Conservation (phyloP, 2,329 filamentous ascomycete species). For the Rutstroemia sp. region DNA sequence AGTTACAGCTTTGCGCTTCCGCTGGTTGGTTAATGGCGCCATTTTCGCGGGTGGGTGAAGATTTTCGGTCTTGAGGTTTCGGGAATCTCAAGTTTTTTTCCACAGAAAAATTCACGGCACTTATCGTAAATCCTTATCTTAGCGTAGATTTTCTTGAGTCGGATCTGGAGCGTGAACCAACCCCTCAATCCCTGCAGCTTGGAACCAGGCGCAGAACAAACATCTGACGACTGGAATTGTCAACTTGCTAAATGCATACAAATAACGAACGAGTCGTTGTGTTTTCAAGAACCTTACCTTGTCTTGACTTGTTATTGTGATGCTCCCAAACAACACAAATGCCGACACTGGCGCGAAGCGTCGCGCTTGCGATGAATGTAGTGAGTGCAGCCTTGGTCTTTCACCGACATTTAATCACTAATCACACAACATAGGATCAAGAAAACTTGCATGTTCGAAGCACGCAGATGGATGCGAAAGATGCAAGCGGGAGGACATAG, state of each 20-base stretch:
- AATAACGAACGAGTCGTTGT: neutral
- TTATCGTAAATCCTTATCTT: slow-evolving; percentile 18
- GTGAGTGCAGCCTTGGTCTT: slow-evolving; percentile 38
- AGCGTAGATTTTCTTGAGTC: slow-evolving; percentile 7
- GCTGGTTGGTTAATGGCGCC: slow-evolving; percentile 21
- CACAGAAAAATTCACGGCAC: slow-evolving; percentile 3
- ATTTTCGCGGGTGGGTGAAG: slow-evolving; percentile 17
- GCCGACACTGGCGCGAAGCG: slow-evolving; percentile 37
- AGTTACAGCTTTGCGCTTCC: slow-evolving; percentile 58
- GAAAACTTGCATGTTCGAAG: slow-evolving; percentile 60
- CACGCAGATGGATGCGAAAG: slow-evolving; percentile 51
- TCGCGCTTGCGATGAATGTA: slow-evolving; percentile 60
- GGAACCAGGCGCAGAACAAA: no score
- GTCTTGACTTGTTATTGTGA: slow-evolving; percentile 3
- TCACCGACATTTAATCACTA: slow-evolving; percentile 15
- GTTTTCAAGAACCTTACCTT: neutral
- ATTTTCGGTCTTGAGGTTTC: slow-evolving; percentile 11
- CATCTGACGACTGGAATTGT: no score
- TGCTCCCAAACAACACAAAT: slow-evolving; percentile 9
- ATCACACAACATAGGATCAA: slow-evolving; percentile 39
- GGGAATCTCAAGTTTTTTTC: slow-evolving; percentile 13
- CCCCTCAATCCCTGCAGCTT: neutral
- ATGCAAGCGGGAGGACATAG: slow-evolving; percentile 49
- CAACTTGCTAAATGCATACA: no score
- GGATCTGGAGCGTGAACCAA: neutral